These are phyloP conservation scores for Geosmithia morbida DNA, from an alignment of 2,329 filamentous ascomycete genomes.

Conservation along the genomic window DNA sequence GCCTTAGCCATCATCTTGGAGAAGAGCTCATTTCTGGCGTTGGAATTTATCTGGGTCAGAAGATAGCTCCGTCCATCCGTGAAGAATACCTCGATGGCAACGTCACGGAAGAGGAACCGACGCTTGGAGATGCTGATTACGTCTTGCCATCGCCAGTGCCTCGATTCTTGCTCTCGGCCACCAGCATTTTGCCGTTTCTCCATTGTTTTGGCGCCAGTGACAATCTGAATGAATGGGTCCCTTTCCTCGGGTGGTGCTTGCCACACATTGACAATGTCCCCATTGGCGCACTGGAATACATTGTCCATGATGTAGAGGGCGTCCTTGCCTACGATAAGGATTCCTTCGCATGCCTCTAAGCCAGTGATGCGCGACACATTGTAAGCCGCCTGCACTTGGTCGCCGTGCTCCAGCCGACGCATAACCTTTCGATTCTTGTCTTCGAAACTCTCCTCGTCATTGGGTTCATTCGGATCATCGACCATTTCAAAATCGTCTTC, in stretches of 20 bases:
- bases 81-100: conserved; percentile 95
- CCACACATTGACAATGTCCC: conserved; percentile 93
- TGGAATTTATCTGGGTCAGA: conserved; percentile 65
- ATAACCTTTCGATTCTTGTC: conserved; percentile 98
- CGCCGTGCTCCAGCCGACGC: conserved; percentile 78
- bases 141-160: conserved; percentile 89
- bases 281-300: conserved; percentile 87
- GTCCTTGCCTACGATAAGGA: conserved; percentile 85
- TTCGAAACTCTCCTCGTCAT: conserved; percentile 71
- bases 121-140: conserved; percentile 93
- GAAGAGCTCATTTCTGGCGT: conserved; percentile 66
- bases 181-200: conserved; percentile 47
- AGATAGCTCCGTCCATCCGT: conserved; percentile 93
- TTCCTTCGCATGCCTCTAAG: conserved; percentile 82
- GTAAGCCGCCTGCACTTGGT: conserved; percentile 85
- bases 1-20: conserved; percentile 63
- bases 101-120: conserved; percentile 87
- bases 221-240: conserved; percentile 89
- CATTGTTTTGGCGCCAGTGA: conserved; percentile 49
- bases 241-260: conserved; percentile 86
- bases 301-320: conserved; percentile 91
- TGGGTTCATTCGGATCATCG: conserved; percentile 76
- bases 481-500: conserved; percentile 96
- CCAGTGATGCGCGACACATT: conserved; percentile 93
- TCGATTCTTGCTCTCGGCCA: conserved; percentile 58